Percentiles rank a stretch among this genome's conserved stretches.
Evolutionary conservation across 371 early-diverging fungal species (phyloP).

Genomic region (Syncephalastrum racemosum): DNA sequence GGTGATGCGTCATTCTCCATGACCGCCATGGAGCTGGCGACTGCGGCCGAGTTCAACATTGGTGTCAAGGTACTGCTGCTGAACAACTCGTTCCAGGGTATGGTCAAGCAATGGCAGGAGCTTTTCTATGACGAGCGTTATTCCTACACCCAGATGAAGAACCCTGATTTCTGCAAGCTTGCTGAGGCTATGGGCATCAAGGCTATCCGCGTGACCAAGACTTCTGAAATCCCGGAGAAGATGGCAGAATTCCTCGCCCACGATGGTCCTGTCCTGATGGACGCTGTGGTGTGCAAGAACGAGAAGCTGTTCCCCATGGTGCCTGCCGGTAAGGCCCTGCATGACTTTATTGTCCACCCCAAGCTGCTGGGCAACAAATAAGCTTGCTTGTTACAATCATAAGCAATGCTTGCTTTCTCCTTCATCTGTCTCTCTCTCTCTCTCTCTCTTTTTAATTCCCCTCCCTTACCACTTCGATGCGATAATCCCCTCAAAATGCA

Average conservation of each 20-base stretch:
- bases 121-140: constrained; percentile 95
- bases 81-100: constrained; percentile 98
- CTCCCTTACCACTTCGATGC: too few relatives aligned
- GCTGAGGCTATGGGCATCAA: constrained; percentile 93
- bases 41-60: constrained; percentile 94
- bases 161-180: constrained; percentile 97
- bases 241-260: constrained; percentile 89
- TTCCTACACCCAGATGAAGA: constrained; percentile 90
- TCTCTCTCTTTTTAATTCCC: background rate
- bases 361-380: constrained; percentile 18
- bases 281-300: constrained; percentile 84
- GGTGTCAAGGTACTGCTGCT: constrained; percentile 93
- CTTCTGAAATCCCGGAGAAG: constrained; percentile 81
- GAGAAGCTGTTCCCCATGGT: constrained; percentile 98
- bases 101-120: constrained; percentile 99
- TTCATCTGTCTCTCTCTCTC: background rate
- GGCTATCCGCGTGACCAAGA: constrained; percentile 81
- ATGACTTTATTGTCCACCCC: constrained; percentile 78
- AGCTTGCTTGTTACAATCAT: background rate
- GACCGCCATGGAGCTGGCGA: constrained; percentile 96
- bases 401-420: too few relatives aligned
- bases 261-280: constrained; percentile 89
- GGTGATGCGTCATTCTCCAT: constrained; percentile 98
- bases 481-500: too few relatives aligned
- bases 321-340: constrained; percentile 90